Evolutionary conservation across 1,139 yeast genomes (phyloP), one percentile per base, ranked within the genome.

Genomic region (Debaryomycetaceae sp.): DNA sequence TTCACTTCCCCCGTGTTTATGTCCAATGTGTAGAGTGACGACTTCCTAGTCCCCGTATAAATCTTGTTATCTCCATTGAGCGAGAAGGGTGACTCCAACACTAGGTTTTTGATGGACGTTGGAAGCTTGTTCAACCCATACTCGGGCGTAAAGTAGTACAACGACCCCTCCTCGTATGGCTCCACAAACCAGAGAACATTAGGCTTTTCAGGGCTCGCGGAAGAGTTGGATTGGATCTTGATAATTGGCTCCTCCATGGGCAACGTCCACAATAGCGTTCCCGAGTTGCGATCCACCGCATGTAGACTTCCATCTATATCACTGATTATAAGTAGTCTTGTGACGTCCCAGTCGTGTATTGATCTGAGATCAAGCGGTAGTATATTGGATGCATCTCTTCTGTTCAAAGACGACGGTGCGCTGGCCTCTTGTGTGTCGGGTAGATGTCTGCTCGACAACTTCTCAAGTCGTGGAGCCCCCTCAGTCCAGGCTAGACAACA

Each of bases 241-340:
- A 80, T 81, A 39, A 79, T 58, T 0, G 85, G 80, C 23, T 70
- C 76, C 34, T 71, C 75, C 4, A 78, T 73, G 1, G 77, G 80
- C 9, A 91, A 66, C 0, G 90, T 78, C 99, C 99, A 93, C 14
- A 85, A 59, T 17, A 85, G 65, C 36, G 81, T 78, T 1, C 99
- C 99, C 0, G 87, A 81, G 46, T 79, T 73, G 49, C 99, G 72
- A 52, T 85, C 84, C 11, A 93, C 65, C 0, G 95, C 97, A 60
- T 89, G 95, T 17, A 93, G 63, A 27, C 87, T 83, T 1, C 99
- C 99, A 56, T 93, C 97, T 2, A 91, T 78, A 54, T 93, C 96
- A 24, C 95, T 83, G 1, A 88, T 81, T 14, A 91, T 64, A 2
- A 90, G 63, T 24, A 85, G 59, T 53, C 84, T 81, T 1, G 86